phyloP scores from a whole-genome alignment of 1,139 yeast genomes.

The Blastobotrys elegans region DNA sequence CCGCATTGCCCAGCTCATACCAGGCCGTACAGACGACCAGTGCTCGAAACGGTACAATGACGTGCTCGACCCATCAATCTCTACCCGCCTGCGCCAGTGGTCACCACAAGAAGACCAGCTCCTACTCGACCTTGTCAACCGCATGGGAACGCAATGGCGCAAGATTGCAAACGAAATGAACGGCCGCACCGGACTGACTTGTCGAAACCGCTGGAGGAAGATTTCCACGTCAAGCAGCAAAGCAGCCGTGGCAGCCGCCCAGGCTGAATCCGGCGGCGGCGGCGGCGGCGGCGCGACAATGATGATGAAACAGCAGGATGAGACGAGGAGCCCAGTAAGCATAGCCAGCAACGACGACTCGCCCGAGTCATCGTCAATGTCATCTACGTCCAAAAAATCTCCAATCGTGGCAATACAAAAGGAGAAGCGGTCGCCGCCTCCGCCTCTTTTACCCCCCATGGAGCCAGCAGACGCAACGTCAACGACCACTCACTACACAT shows the following conservation, averaged over 20 bases:
- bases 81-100: constrained; percentile 80
- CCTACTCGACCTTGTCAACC: constrained; percentile 59
- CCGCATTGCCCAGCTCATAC: constrained; percentile 66
- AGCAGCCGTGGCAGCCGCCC: constrained; percentile 32
- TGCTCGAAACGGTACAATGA: constrained; percentile 90
- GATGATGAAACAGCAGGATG: constrained; percentile 1
- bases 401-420: constrained; percentile 1
- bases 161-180: constrained; percentile 66
- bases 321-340: constrained; percentile 9
- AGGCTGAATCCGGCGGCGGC: not conserved
- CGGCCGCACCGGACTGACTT: constrained; percentile 82
- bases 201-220: constrained; percentile 90
- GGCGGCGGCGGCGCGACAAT: not conserved
- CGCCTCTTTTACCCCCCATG: no score
- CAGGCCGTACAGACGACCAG: constrained; percentile 91
- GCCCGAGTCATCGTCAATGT: constrained; percentile 6
- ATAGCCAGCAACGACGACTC: constrained; percentile 4
- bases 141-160: constrained; percentile 89
- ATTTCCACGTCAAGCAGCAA: constrained; percentile 66
- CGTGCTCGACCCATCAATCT: constrained; percentile 76
- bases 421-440: constrained; percentile 5
- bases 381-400: constrained; percentile 3
- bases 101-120: constrained; percentile 66
- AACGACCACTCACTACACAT: constrained; percentile 18
- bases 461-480: constrained; percentile 14